Evolutionary conservation across 1,139 yeast species (phyloP), one percentile per base, ranked within the genome.

Genomic region (Wickerhamiella pararugosa): DNA sequence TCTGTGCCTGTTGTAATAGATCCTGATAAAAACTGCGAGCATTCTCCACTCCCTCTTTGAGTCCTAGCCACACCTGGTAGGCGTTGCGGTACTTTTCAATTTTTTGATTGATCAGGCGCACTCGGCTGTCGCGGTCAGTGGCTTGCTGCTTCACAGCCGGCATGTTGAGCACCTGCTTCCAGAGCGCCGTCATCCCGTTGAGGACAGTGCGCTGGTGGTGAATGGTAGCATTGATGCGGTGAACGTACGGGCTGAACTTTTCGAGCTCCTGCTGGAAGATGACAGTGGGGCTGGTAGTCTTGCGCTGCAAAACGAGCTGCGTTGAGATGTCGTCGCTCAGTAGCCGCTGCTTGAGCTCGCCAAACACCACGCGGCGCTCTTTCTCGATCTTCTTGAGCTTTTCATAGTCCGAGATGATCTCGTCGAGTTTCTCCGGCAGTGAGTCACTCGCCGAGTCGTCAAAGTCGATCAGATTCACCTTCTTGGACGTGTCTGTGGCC

Each of bases 281-380:
- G 32, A 66, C 62, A 28, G 66, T 63, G 49, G 79, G 90, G 21
- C 75, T 75, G 9, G 69, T 60, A 30, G 70, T 66, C 42, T 73
- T 72, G 50, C 76, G 75, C 57, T 82, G 80, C 50, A 80, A 63
- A 4, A 90, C 72, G 32, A 90, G 66, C 26, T 79, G 67, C 45
- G 81, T 78, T 0, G 94, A 79, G 41, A 87, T 84, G 56, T 90
- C 96, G 59, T 90, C 98, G 21, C 71, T 68, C 53, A 79, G 93
- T 34, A 83, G 77, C 43, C 72, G 73, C 6, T 66, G 69, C 56
- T 84, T 86, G 55, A 87, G 67, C 40, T 76, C 83, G 2, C 68
- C 68, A 36, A 82, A 65, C 2, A 79, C 68, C 37, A 74, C 67
- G 15, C 64, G 60, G 43, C 93, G 75, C 54, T 80, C 90, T 29